Conservation (phyloP, 2,329 filamentous ascomycete genomes). For the Decorospora gaudefroyi region DNA sequence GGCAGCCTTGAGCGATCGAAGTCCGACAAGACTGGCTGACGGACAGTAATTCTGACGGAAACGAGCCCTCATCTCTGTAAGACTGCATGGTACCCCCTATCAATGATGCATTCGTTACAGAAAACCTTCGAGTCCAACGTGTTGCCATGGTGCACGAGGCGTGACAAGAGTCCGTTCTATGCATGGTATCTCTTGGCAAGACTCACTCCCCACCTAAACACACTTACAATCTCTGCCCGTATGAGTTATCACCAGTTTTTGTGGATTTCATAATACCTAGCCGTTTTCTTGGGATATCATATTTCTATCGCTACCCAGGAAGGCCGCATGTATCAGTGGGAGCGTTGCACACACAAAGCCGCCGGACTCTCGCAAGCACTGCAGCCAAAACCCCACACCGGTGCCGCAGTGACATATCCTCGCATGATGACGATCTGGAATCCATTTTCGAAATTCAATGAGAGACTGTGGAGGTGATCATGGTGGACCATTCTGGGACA, state of each 20-base stretch:
- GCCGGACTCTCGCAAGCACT: slow-evolving; percentile 1
- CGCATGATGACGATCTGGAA: background rate
- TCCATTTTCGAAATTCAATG: slow-evolving; percentile 7
- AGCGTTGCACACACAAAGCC: slow-evolving; percentile 1
- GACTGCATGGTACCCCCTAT: background rate
- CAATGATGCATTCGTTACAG: slow-evolving; percentile 1
- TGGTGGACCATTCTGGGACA: background rate
- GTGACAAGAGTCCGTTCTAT: background rate
- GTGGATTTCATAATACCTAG: background rate
- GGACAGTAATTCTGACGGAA: background rate
- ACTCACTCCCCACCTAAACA: no score
- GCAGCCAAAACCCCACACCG: background rate
- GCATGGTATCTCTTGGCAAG: background rate
- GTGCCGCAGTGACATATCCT: slow-evolving; percentile 8
- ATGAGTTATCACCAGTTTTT: no score
- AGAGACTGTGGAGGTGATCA: background rate
- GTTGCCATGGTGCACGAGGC: background rate
- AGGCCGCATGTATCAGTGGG: background rate
- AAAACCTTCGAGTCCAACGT: background rate
- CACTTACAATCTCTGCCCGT: no score
- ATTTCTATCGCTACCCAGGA: background rate
- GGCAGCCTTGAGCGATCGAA: slow-evolving; percentile 1
- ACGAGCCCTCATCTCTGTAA: background rate
- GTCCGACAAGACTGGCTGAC: background rate
- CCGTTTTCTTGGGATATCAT: background rate